Evolutionary conservation across 2,329 filamentous ascomycete genomes (phyloP), one percentile per base, ranked within the genome.

Genomic region (Cadophora luteo-olivacea): DNA sequence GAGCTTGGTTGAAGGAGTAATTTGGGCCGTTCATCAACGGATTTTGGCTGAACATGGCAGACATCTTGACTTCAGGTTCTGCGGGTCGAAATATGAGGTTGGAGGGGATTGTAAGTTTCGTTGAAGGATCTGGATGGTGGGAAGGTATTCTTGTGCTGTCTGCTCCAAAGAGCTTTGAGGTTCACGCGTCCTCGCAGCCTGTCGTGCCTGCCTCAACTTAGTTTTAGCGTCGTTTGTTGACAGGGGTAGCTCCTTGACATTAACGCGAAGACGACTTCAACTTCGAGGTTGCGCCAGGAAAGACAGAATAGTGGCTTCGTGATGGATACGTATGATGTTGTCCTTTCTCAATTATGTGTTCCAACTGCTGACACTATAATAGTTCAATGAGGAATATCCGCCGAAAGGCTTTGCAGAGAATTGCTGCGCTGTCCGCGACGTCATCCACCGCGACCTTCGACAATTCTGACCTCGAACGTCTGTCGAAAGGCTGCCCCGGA

Each of bases 1-100:
- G 87, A 64, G 84, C 81, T 77, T 91, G 87, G 75, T 85, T 86
- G 82, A 90, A 88, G 71, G 88, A 89, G 82, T 91, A 91, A 83
- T 87, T 90, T 78, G 89, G 87, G 73, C 88, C 88, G 79, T 91
- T 89, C 83, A 90, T 85, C 78, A 89, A 78, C 74, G 88, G 87
- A 80, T 90, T 91, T 81, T 91, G 88, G 82, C 87, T 90, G 82
- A 90, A 90, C 85, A 90, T 89, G 79, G 88, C 85, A 75, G 84
- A 83, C 87, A 90, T 90, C 67, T 76, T 83, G 78, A 62, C 22
- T 67, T 69, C 52, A 62, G 65, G 24, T 67, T 54, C 36, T 60
- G 25, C 66, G 38, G 64, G 25, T 33, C 38, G 52, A 60, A 38
- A 61, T 66, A 49, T 55, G 25, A 61, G 62, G 48, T 45, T 45